Evolutionary conservation across 116 monocot species (phyloP), one percentile per base, ranked within the genome.

Genomic region (Trichopus zeylanicus): DNA sequence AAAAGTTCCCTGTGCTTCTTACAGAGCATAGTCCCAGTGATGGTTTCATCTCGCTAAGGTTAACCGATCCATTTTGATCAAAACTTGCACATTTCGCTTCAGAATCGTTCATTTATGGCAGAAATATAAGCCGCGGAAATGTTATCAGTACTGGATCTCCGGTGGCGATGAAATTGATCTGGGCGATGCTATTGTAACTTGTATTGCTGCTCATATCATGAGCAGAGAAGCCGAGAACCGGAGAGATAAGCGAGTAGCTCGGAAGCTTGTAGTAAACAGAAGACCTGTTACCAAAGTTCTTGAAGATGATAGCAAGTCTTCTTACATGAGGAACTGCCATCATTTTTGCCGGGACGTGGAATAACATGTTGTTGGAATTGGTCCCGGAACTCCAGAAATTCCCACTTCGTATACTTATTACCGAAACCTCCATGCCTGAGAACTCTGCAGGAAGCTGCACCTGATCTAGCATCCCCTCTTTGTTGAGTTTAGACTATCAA

Each of bases 61-160:
- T 25, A 5, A 61, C 48, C 6, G 60, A 31, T 24, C 69, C 74
- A 31, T 26, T 28, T 0, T 18, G 23, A 0, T 66, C 73, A 42
- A 88, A 77, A 4, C 51, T 52, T 0, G 56, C 77, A 56, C 88
- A 88, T 48, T 38, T 66, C 13, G 29, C 34, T 46, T 48, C 13
- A 1, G 68, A 48, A 26, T 64, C 32, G 8, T 33, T 66, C 59
- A 33, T 26, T 6, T 26, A 51, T 2, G 4, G 3, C 1, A 46
- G 70, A 31, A 57, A 15, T n/a, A 16, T 24, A 15, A 70, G 48
- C 24, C 26, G 23, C 0, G 73, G 68, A 33, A 83, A 83, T 8
- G 19, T 47, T 9, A 77, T 59, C 0, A 35, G 26, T 31, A 88
- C 75, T 0, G 53, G 46, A 32, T 51, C 62, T 6, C 65, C 76